Evolutionary conservation across 1,284 basidiomycete genomes (phyloP), one percentile per base, ranked within the genome.

Genomic region (Sanguinoderma infundibulare): DNA sequence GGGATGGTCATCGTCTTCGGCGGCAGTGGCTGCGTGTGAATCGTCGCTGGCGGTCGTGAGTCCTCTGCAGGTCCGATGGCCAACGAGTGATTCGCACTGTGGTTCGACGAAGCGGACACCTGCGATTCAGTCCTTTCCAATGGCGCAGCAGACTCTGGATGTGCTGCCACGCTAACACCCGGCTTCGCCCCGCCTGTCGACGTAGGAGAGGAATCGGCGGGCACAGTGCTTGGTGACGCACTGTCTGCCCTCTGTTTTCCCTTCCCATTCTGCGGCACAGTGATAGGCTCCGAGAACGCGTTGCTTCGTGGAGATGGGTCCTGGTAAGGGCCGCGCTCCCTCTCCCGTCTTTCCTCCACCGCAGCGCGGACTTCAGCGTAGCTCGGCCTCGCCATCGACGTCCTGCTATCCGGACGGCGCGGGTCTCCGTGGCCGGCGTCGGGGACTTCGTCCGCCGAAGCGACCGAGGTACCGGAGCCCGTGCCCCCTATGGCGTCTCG

Each of bases 1-100:
- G 91, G 90, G 63, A 93, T 92, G 14, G 83, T 87, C 90, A 93
- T 93, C 50, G 81, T 88, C 67, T 84, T 87, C 26, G 85, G 87
- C 69, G 86, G 84, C 1, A 79, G 74, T 5, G 91, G 90, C 70
- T 92, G 91, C 4, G 86, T 85, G 64, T 86, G 84, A 62, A 92
- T 90, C 1, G 85, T 81, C 28, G 74, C 65, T 32, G 74, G 68
- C 15, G 83, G 81, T 14, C 74, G 74, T 22, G 70, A 66, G n/a
- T 69, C 70, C 28, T 70, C 67, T 39, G 67, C 7, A 2, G 36
- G 59, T 12, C 62, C 61, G 12, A 64, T 59, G 14, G 26, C 52
- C 52, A 62, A 24, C 8, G 42, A 17, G 6, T 53, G 60, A 17
- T 51, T 28, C 10, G 51, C 57, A 58, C 62, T 61, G 15, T 62